These are phyloP conservation scores for Argentina anserina DNA, from an alignment of 306 rosid species.

Conservation along the genomic window DNA sequence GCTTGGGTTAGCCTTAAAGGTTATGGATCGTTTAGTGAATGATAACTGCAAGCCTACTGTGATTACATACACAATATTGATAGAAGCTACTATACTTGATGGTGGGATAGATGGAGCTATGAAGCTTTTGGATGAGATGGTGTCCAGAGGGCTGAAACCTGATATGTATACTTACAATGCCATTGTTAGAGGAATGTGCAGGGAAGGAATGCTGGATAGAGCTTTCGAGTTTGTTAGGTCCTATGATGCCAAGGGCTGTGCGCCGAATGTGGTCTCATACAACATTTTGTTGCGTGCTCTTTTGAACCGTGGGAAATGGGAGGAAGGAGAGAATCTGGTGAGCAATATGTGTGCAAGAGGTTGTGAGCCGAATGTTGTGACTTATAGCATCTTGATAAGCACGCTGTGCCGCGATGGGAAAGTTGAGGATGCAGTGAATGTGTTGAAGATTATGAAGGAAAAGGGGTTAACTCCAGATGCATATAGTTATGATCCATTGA, in stretches of 20 bases:
- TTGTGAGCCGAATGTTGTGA: slow-evolving; percentile 61
- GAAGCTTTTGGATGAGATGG: slow-evolving; percentile 72
- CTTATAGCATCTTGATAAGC: slow-evolving; percentile 62
- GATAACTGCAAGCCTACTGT: slow-evolving; percentile 71
- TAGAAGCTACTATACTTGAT: slow-evolving; percentile 66
- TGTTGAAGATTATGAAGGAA: slow-evolving; percentile 68
- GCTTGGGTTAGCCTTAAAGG: slow-evolving; percentile 48
- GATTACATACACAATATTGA: slow-evolving; percentile 77
- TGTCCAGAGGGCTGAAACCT: slow-evolving; percentile 60
- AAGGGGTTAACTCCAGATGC: slow-evolving; percentile 73
- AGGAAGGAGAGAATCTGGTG: slow-evolving; percentile 55
- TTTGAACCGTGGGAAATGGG: slow-evolving; percentile 59
- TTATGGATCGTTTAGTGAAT: slow-evolving; percentile 57
- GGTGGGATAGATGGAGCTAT: slow-evolving; percentile 62
- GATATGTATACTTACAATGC: slow-evolving; percentile 71
- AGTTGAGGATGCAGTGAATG: slow-evolving; percentile 59
- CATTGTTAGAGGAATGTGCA: slow-evolving; percentile 70
- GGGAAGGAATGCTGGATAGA: slow-evolving; percentile 58
- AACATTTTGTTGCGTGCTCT: slow-evolving; percentile 60
- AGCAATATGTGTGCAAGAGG: slow-evolving; percentile 53
- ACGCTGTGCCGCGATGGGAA: slow-evolving; percentile 61
- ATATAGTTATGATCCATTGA: slow-evolving; percentile 76
- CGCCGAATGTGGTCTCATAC: slow-evolving; percentile 62
- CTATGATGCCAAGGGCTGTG: slow-evolving; percentile 47
- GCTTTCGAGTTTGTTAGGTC: slow-evolving; percentile 55